Evolutionary conservation across 2,329 filamentous ascomycete species (phyloP).

Genomic region (Scedosporium dehoogii): DNA sequence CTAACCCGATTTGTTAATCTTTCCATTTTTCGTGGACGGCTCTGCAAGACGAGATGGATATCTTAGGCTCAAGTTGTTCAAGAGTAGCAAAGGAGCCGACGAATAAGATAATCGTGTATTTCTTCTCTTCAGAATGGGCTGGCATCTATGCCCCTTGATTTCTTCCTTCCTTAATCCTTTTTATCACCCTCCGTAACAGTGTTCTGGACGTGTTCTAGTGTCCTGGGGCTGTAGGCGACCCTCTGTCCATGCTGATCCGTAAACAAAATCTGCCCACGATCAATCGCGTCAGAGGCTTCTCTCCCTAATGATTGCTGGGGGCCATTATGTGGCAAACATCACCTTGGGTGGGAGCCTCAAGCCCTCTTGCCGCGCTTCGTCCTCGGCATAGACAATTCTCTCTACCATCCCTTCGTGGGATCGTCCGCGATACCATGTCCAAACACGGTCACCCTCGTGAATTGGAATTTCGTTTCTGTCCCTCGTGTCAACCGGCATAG

Average conservation of each 20-base stretch:
- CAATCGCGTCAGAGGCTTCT: not conserved
- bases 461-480: not conserved
- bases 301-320: not conserved
- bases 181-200: not conserved
- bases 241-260: not conserved
- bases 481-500: not conserved
- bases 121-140: too few species aligned
- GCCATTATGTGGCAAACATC: not conserved
- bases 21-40: too few species aligned
- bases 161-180: not conserved
- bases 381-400: not conserved
- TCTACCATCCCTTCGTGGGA: not conserved
- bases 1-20: too few species aligned
- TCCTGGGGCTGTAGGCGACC: not conserved
- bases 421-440: not conserved
- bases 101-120: too few species aligned
- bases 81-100: too few species aligned
- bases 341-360: not conserved
- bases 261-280: not conserved
- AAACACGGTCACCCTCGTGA: not conserved
- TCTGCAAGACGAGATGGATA: too few species aligned
- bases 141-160: too few species aligned
- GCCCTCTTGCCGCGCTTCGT: not conserved
- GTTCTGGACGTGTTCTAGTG: not conserved
- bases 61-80: too few species aligned